Percentiles rank a stretch among this genome's conserved stretches.
These are phyloP conservation scores for Pleoardoris graminearum DNA, from an alignment of 2,329 filamentous ascomycete species.

Conservation along the genomic window DNA sequence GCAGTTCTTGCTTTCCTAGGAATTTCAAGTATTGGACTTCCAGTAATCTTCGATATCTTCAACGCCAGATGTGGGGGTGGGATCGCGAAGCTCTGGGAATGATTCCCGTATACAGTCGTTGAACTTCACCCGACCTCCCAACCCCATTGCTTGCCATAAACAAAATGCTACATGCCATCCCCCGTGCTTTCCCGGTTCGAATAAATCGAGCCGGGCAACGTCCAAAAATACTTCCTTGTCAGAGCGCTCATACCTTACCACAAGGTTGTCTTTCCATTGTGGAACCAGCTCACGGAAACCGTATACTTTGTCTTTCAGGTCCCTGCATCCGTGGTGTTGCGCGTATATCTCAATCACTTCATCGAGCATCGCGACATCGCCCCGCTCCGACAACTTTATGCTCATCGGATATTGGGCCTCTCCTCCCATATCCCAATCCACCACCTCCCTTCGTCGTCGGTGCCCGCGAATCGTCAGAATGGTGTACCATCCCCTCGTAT, in stretches of 20 bases:
- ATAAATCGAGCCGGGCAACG: background rate
- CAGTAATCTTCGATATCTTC: background rate
- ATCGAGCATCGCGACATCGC: slow-evolving; percentile 9
- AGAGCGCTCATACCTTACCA: background rate
- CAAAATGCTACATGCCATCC: background rate
- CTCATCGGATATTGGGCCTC: background rate
- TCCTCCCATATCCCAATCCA: background rate
- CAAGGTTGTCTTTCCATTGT: background rate
- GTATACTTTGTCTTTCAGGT: slow-evolving; percentile 2
- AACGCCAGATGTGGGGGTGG: background rate
- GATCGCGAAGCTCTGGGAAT: background rate
- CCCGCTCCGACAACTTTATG: slow-evolving; percentile 9
- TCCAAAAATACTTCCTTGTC: background rate
- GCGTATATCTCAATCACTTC: slow-evolving; percentile 5
- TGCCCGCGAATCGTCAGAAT: background rate
- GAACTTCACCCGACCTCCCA: background rate
- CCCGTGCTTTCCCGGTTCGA: background rate
- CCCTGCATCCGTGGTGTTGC: background rate
- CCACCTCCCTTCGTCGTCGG: background rate
- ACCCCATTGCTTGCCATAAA: slow-evolving; percentile 1
- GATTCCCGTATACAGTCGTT: background rate
- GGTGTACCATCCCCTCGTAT: slow-evolving; percentile 2
- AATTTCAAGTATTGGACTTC: too few species aligned
- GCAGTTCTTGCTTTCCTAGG: too few species aligned
- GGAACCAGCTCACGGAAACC: slow-evolving; percentile 2